Evolutionary conservation across 2,329 filamentous ascomycete species (phyloP).

Genomic region (Fusarium ramigenum): DNA sequence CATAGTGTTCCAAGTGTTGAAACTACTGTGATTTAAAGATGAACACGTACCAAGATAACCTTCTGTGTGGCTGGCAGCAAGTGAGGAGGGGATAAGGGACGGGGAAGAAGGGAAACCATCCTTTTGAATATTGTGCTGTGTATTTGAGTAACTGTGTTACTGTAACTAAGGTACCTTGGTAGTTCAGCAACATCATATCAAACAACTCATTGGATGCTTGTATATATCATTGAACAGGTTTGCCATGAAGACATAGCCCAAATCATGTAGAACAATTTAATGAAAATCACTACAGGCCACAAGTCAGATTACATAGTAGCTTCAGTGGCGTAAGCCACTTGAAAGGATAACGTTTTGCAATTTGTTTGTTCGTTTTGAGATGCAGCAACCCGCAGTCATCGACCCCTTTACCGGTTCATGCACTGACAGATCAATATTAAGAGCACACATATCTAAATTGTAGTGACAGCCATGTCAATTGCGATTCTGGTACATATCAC

Average conservation of each 20-base stretch:
- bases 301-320: background rate
- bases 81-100: too few species aligned
- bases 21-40: too few species aligned
- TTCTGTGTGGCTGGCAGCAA: background rate
- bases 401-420: background rate
- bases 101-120: rapidly evolving
- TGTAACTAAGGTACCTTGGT: background rate
- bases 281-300: background rate
- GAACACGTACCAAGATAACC: background rate
- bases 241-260: background rate
- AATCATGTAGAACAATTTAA: background rate
- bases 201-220: background rate
- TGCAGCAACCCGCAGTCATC: background rate
- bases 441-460: background rate
- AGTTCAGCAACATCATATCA: background rate
- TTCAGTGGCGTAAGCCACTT: background rate
- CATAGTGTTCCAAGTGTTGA: background rate
- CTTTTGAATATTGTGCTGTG: background rate
- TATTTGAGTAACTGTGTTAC: background rate
- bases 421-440: background rate
- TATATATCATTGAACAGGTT: background rate
- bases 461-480: background rate
- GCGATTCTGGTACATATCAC: too few species aligned
- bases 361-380: background rate
- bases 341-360: background rate